These are phyloP conservation scores for Ceratopteris richardii DNA, from an alignment of 75 land plant species.

Conservation along the genomic window DNA sequence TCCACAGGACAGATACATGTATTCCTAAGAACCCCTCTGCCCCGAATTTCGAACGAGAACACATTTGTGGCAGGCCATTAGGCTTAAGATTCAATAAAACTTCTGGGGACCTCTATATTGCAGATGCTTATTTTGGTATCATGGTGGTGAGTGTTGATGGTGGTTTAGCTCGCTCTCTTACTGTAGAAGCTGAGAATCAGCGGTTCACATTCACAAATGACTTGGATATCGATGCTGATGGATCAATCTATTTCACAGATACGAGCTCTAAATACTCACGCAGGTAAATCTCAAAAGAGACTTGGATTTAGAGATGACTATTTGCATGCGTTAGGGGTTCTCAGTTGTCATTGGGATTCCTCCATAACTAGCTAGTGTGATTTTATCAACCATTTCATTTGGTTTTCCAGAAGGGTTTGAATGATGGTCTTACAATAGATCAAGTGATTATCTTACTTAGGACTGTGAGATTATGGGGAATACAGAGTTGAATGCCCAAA, in stretches of 20 bases:
- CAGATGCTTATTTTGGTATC: slow-evolving; percentile 73
- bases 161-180: slow-evolving; percentile 32
- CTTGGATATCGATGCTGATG: slow-evolving; percentile 47
- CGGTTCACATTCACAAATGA: slow-evolving; percentile 16
- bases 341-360: too few relatives aligned
- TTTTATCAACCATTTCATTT: too few relatives aligned
- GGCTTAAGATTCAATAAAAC: slow-evolving; percentile 46
- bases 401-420: too few relatives aligned
- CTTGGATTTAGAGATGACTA: too few relatives aligned
- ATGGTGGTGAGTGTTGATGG: slow-evolving; percentile 45
- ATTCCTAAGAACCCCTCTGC: not conserved
- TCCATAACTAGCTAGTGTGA: too few relatives aligned
- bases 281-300: slow-evolving; percentile 41
- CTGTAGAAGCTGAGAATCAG: slow-evolving; percentile 13
- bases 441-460: too few relatives aligned
- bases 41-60: slow-evolving; percentile 19
- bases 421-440: too few relatives aligned
- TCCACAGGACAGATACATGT: not conserved
- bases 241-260: slow-evolving; percentile 79
- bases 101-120: slow-evolving; percentile 47
- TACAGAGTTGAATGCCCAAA: too few relatives aligned
- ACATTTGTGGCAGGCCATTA: slow-evolving; percentile 58
- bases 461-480: too few relatives aligned
- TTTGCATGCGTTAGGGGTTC: too few relatives aligned
- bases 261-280: slow-evolving; percentile 62